A percentile compares a stretch with the other conserved stretches of the same genome.
These are phyloP conservation scores for Penicillium hesseltinei DNA, from an alignment of 2,329 filamentous ascomycete species.

Conservation along the genomic window DNA sequence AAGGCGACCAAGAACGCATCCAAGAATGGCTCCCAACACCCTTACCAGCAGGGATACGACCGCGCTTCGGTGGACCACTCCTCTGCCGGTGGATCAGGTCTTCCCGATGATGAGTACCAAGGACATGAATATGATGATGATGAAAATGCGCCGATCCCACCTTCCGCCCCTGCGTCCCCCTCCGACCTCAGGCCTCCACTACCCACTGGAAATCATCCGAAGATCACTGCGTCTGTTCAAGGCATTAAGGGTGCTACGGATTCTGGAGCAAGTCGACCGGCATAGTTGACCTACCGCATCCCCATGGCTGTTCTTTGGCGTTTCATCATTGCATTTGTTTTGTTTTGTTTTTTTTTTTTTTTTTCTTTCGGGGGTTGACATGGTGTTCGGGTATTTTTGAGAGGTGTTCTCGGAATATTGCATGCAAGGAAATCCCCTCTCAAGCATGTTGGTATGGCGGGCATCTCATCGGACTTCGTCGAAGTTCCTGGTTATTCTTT, in stretches of 20 bases:
- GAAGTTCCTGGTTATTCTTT: slow-evolving; percentile 1
- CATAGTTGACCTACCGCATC: slow-evolving; percentile 23
- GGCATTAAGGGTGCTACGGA: slow-evolving; percentile 28
- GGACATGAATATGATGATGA: slow-evolving; percentile 54
- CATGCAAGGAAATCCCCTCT: slow-evolving; percentile 25
- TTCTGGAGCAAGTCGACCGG: slow-evolving; percentile 31
- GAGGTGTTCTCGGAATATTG: slow-evolving; percentile 15
- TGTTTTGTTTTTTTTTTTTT: neutral
- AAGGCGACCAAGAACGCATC: slow-evolving; percentile 70
- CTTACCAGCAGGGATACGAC: slow-evolving; percentile 43
- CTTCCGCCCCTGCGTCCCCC: slow-evolving; percentile 47
- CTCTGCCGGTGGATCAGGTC: slow-evolving; percentile 39
- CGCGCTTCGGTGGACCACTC: slow-evolving; percentile 42
- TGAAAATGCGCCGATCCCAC: slow-evolving; percentile 43
- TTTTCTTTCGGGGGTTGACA: neutral
- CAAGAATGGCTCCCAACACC: slow-evolving; percentile 44
- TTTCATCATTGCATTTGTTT: slow-evolving; percentile 4
- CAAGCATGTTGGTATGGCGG: slow-evolving; percentile 22
- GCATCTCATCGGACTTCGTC: slow-evolving; percentile 10
- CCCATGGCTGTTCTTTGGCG: neutral
- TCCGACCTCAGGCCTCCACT: slow-evolving; percentile 66
- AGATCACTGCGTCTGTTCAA: slow-evolving; percentile 16
- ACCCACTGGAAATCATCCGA: slow-evolving; percentile 54
- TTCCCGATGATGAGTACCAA: slow-evolving; percentile 51
- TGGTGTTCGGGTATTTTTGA: neutral